Percentiles rank a stretch among this genome's conserved stretches.
These are phyloP conservation scores for Syzygium syzygioides DNA, from an alignment of 441 rosid genomes.

Conservation along the genomic window DNA sequence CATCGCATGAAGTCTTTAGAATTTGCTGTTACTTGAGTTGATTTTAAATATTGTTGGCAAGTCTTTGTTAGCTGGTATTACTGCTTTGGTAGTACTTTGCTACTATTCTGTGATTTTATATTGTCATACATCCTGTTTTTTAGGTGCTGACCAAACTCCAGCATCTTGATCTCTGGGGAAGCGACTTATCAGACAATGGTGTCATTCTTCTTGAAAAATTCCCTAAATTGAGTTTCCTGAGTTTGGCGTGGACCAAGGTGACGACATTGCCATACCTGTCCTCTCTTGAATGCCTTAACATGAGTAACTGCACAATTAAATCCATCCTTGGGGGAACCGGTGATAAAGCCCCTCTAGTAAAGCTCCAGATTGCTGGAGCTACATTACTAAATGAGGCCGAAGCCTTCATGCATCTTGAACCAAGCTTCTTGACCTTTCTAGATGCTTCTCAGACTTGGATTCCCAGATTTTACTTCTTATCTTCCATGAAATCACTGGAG, in stretches of 20 bases:
- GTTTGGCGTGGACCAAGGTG: slow-evolving; percentile 75
- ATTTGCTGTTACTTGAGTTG: neutral
- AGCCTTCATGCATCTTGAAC: slow-evolving; percentile 36
- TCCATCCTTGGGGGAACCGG: slow-evolving; percentile 32
- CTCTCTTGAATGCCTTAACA: slow-evolving; percentile 66
- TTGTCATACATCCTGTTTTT: slow-evolving; percentile 7
- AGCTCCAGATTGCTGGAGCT: slow-evolving; percentile 60
- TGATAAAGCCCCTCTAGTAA: slow-evolving; percentile 41
- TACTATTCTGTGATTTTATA: neutral
- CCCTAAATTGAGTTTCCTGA: slow-evolving; percentile 62
- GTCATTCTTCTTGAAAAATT: slow-evolving; percentile 42
- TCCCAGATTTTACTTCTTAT: slow-evolving; percentile 45
- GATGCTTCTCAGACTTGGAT: slow-evolving; percentile 67
- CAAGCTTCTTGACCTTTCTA: slow-evolving; percentile 42
- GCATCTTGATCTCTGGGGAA: slow-evolving; percentile 91
- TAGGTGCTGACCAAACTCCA: slow-evolving; percentile 72
- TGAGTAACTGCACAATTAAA: slow-evolving; percentile 67
- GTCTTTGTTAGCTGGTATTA: neutral
- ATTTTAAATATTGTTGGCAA: neutral
- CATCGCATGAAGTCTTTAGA: neutral
- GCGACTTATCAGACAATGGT: slow-evolving; percentile 63
- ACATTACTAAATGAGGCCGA: slow-evolving; percentile 54
- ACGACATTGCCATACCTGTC: slow-evolving; percentile 54
- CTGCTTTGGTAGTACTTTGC: neutral
- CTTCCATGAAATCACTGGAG: slow-evolving; percentile 49